A percentile compares a stretch with the other conserved stretches of the same genome.
Evolutionary conservation across 768 basidiomycete species (phyloP).

Genomic region (Boletus sensibilis): DNA sequence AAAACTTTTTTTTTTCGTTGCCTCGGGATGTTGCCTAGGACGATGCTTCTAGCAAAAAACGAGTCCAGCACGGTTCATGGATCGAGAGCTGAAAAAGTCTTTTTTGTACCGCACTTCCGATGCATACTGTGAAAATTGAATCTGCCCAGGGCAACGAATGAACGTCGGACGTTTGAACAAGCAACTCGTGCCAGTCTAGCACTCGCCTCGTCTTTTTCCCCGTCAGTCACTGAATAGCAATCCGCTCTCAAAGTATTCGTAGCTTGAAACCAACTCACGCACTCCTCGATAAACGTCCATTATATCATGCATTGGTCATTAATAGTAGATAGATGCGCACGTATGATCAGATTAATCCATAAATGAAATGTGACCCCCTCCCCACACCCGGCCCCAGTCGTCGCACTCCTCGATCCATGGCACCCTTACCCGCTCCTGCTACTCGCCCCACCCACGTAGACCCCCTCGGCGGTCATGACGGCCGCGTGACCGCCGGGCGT

Average conservation of each 20-base stretch:
- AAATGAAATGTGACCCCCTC: constrained; percentile 2
- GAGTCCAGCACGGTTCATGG: too few relatives aligned
- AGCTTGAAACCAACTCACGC: too few relatives aligned
- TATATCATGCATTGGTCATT: constrained; percentile 10
- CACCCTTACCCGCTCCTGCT: neutral
- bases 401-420: neutral
- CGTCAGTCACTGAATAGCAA: too few relatives aligned
- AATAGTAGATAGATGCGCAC: constrained; percentile 17
- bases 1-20: too few relatives aligned
- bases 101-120: neutral
- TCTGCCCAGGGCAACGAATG: neutral
- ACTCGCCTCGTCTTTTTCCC: neutral
- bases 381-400: neutral
- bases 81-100: too few relatives aligned
- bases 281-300: neutral
- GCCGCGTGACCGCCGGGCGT: constrained; percentile 33
- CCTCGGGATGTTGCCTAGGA: too few relatives aligned
- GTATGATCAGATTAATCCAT: constrained; percentile 28
- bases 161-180: too few relatives aligned
- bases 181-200: too few relatives aligned
- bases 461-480: constrained; percentile 33
- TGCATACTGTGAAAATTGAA: neutral
- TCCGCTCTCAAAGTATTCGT: too few relatives aligned
- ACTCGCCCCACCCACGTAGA: constrained; percentile 29
- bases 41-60: too few relatives aligned